A percentile compares a stretch with the other conserved stretches of the same genome.
phyloP scores from a whole-genome alignment of 176 grass and related monocot genomes.

The Triticum urartu region DNA sequence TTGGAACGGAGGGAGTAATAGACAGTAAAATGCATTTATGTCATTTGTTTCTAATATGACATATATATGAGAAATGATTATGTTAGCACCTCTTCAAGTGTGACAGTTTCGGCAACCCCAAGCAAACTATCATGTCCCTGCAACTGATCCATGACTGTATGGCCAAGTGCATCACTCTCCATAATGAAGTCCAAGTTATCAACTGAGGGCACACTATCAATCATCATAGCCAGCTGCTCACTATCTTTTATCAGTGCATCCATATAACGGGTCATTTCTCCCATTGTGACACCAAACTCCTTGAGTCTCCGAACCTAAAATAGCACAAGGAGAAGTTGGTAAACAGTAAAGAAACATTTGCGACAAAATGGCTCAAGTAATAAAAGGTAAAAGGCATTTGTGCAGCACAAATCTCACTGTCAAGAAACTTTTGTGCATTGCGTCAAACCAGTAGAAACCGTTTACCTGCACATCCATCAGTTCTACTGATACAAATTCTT shows the following conservation, averaged over 20 bases:
- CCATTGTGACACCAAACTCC: slow-evolving; percentile 97
- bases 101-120: slow-evolving; percentile 90
- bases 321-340: slow-evolving; percentile 23
- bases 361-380: neutral
- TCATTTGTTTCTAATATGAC: slow-evolving; percentile 23
- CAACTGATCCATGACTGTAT: slow-evolving; percentile 98
- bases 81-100: slow-evolving; percentile 78
- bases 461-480: neutral
- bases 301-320: slow-evolving; percentile 91
- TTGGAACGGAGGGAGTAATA: neutral
- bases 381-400: neutral
- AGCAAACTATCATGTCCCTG: slow-evolving; percentile 91
- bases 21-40: neutral
- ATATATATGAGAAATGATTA: slow-evolving; percentile 29
- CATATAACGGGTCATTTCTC: slow-evolving; percentile 99
- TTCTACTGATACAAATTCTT: neutral
- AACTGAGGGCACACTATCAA: slow-evolving; percentile 93
- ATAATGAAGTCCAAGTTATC: slow-evolving; percentile 99
- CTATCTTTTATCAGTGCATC: slow-evolving; percentile 98
- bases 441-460: neutral
- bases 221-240: slow-evolving; percentile 97
- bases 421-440: neutral
- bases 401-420: neutral
- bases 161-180: slow-evolving; percentile 97
- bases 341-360: slow-evolving; percentile 16